Conservation (phyloP, 257 asterid genomes). For the Rehmannia glutinosa region DNA sequence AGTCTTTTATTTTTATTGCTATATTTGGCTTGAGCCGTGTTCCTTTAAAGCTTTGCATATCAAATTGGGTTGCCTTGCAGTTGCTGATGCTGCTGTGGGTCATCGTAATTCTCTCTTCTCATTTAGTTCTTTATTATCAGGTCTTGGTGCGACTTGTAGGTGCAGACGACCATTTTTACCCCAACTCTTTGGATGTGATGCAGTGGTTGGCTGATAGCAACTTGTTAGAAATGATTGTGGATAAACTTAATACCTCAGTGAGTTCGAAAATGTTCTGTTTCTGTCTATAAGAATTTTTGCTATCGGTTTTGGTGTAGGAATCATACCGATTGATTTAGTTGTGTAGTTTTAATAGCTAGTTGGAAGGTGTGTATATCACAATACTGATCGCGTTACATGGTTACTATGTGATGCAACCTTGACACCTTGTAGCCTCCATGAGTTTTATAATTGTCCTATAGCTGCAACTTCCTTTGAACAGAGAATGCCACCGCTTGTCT, state of each 20-base stretch:
- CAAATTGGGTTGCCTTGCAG: neutral
- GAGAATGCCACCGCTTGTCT: neutral
- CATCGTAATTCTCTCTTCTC: conserved; percentile 25
- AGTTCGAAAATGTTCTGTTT: conserved; percentile 22
- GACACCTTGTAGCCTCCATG: neutral
- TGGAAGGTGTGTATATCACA: neutral
- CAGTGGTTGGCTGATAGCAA: conserved; percentile 95
- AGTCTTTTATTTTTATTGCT: conserved; percentile 16
- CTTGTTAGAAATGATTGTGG: conserved; percentile 95
- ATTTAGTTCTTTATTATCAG: conserved; percentile 37
- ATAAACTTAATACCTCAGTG: conserved; percentile 75
- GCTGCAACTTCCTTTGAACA: conserved; percentile 9
- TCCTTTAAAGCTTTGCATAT: neutral
- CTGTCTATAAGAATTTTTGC: neutral
- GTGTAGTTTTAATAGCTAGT: neutral
- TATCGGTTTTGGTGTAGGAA: conserved; percentile 2
- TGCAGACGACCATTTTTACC: conserved; percentile 82
- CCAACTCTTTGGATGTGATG: conserved; percentile 77
- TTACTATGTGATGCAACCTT: neutral
- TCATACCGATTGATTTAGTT: neutral
- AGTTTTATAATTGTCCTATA: conserved; percentile 1
- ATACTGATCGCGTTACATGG: neutral
- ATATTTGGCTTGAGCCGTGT: neutral
- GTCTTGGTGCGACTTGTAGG: conserved; percentile 95
- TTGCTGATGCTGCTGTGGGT: conserved; percentile 14